Conservation (phyloP, 2,329 filamentous ascomycete genomes). For the Aspergillus spinulosporus region DNA sequence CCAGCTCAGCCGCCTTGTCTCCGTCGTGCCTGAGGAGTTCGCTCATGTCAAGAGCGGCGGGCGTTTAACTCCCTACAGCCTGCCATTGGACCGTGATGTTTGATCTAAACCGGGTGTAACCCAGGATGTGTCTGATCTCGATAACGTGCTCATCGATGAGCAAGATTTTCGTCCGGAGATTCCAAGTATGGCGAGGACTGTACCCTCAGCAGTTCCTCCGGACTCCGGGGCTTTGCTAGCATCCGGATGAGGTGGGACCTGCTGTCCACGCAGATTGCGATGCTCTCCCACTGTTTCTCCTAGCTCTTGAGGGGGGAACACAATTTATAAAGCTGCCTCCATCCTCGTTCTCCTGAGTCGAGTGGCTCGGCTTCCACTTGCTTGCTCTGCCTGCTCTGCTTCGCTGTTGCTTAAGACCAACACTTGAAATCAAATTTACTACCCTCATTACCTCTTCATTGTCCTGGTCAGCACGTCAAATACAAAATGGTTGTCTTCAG, state of each 20-base stretch:
- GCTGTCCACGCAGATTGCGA: not conserved
- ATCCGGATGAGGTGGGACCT: slow-evolving; percentile 7
- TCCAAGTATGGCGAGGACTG: not conserved
- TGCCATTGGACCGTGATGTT: not conserved
- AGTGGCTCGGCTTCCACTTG: slow-evolving; percentile 13
- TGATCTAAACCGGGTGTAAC: slow-evolving; percentile 1
- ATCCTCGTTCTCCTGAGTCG: slow-evolving; percentile 13
- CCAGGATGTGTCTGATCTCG: not conserved
- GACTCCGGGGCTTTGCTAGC: not conserved
- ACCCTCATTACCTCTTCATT: slow-evolving; percentile 15
- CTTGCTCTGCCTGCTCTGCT: slow-evolving; percentile 11
- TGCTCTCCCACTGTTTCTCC: slow-evolving; percentile 1
- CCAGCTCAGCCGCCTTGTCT: not conserved
- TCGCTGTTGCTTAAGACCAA: not conserved
- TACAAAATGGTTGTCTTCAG: slow-evolving; percentile 39
- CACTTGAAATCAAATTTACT: not conserved
- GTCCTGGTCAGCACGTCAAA: not conserved
- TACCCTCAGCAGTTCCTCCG: not conserved
- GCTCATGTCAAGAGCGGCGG: not conserved
- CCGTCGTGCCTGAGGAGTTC: not conserved
- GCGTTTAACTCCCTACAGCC: no score
- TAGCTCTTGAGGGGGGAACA: not conserved
- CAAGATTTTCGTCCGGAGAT: slow-evolving; percentile 9
- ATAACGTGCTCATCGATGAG: slow-evolving; percentile 4
- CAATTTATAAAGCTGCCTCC: slow-evolving; percentile 29